phyloP scores from a whole-genome alignment of 208 protist genomes.

The Trypanosoma brucei region DNA sequence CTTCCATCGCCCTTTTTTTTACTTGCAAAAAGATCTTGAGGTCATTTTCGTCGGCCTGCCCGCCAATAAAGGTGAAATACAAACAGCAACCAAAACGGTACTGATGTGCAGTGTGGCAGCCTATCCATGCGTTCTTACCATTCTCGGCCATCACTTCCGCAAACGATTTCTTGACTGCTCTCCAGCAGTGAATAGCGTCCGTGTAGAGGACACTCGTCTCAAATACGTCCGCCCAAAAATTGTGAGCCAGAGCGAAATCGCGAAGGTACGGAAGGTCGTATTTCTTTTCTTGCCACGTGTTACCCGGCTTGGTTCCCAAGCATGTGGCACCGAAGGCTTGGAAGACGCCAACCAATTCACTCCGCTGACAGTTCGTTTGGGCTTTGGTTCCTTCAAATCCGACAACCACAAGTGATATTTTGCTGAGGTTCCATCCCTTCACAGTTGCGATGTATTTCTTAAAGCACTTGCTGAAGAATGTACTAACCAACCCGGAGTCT shows the following conservation, averaged over 20 bases:
- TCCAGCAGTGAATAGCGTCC: conserved; percentile 84
- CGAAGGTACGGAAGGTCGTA: conserved; percentile 91
- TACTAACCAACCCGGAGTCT: conserved; percentile 37
- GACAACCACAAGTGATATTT: conserved; percentile 75
- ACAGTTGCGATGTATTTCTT: conserved; percentile 57
- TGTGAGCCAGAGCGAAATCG: conserved; percentile 79
- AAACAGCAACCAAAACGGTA: conserved; percentile 90
- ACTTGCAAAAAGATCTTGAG: conserved; percentile 86
- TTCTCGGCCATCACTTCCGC: conserved; percentile 73
- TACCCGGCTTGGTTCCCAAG: conserved; percentile 60
- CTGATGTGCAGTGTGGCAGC: conserved; percentile 90
- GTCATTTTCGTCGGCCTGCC: conserved; percentile 82
- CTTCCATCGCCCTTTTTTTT: conserved; percentile 84
- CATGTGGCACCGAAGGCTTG: conserved; percentile 50
- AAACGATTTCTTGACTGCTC: conserved; percentile 87
- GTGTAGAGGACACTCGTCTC: conserved; percentile 88
- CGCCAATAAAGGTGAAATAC: conserved; percentile 90
- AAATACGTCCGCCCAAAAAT: conserved; percentile 89
- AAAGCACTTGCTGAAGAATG: conserved; percentile 53
- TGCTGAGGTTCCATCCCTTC: conserved; percentile 69
- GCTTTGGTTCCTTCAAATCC: conserved; percentile 82
- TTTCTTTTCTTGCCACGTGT: conserved; percentile 91
- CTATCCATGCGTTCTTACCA: conserved; percentile 82
- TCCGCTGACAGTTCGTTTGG: conserved; percentile 61
- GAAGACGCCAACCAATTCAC: conserved; percentile 56